A percentile compares a stretch with the other conserved stretches of the same genome.
Evolutionary conservation across 768 basidiomycete genomes (phyloP).

Genomic region (Lyophyllum semitale): DNA sequence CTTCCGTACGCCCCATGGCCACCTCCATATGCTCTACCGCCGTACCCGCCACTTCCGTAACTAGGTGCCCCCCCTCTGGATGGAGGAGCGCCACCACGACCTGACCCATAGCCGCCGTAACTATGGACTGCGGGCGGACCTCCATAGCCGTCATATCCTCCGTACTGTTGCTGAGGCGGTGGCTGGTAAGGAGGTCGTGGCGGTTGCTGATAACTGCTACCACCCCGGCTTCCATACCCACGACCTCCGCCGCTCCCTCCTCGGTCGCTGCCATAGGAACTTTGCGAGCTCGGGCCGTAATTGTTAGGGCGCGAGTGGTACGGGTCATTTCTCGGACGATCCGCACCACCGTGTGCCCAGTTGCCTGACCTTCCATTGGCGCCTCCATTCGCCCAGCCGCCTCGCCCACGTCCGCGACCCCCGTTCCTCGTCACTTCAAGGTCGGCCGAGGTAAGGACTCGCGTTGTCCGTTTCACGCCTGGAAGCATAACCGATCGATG

Average conservation of each 20-base stretch:
- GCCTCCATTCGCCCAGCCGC: slow-evolving; percentile 28
- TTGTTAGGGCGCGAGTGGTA: slow-evolving; percentile 46
- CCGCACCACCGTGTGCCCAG: slow-evolving; percentile 29
- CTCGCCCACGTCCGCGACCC: slow-evolving; percentile 50
- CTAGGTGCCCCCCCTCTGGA: slow-evolving; percentile 24
- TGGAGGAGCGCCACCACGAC: slow-evolving; percentile 25
- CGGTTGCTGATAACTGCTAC: slow-evolving; percentile 33
- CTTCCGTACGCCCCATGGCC: slow-evolving; percentile 21
- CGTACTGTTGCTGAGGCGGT: slow-evolving; percentile 31
- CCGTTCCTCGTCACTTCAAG: slow-evolving; percentile 67
- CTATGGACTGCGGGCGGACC: slow-evolving; percentile 21
- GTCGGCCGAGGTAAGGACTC: slow-evolving; percentile 69
- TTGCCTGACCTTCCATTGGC: slow-evolving; percentile 21
- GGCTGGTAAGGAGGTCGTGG: slow-evolving; percentile 33
- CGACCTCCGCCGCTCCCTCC: slow-evolving; percentile 21
- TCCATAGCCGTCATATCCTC: slow-evolving; percentile 31
- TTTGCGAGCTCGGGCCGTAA: slow-evolving; percentile 28
- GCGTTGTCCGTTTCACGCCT: slow-evolving; percentile 60
- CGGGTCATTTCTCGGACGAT: slow-evolving; percentile 45
- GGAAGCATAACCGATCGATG: slow-evolving; percentile 85
- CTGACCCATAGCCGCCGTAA: slow-evolving; percentile 30
- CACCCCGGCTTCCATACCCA: slow-evolving; percentile 33
- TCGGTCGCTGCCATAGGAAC: slow-evolving; percentile 29
- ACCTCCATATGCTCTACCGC: slow-evolving; percentile 19
- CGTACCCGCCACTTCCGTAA: slow-evolving; percentile 28